Conservation (phyloP, 1,139 yeast species). For the Pichia sp. region DNA sequence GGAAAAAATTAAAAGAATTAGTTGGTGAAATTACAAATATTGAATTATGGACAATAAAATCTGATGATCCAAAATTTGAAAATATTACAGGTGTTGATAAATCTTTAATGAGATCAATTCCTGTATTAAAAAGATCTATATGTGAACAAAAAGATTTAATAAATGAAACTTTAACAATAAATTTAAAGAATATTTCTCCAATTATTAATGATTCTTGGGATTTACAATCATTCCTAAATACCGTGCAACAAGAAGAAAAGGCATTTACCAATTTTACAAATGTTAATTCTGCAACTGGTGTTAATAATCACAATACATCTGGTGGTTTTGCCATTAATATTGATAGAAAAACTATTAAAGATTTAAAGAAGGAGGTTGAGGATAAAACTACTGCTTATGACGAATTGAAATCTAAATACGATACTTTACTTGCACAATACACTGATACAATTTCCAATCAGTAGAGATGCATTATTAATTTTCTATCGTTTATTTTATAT, state of each 20-base stretch:
- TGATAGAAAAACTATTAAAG: slow-evolving; percentile 25
- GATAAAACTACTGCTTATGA: slow-evolving; percentile 52
- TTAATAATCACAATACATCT: slow-evolving; percentile 5
- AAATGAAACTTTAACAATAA: slow-evolving; percentile 41
- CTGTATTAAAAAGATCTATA: slow-evolving; percentile 56
- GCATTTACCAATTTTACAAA: slow-evolving; percentile 40
- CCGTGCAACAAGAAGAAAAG: slow-evolving; percentile 46
- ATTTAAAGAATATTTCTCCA: slow-evolving; percentile 7
- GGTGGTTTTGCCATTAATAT: slow-evolving; percentile 3
- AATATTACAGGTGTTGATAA: slow-evolving; percentile 35
- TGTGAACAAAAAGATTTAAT: slow-evolving; percentile 36
- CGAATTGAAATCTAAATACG: slow-evolving; percentile 55
- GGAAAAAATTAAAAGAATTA: slow-evolving; percentile 56
- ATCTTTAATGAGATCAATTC: slow-evolving; percentile 35
- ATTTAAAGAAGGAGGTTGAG: slow-evolving; percentile 41
- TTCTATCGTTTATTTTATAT: no score
- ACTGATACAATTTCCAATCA: slow-evolving; percentile 33
- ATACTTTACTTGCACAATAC: slow-evolving; percentile 51
- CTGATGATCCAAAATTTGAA: slow-evolving; percentile 17
- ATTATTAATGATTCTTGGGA: slow-evolving; percentile 15
- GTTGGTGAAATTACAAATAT: slow-evolving; percentile 24
- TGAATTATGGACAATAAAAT: slow-evolving; percentile 18
- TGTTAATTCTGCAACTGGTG: slow-evolving; percentile 30
- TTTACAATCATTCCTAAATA: slow-evolving; percentile 39
- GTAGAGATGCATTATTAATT: neutral